Conservation (phyloP, 257 asterid species). For the Echites panduratus region DNA sequence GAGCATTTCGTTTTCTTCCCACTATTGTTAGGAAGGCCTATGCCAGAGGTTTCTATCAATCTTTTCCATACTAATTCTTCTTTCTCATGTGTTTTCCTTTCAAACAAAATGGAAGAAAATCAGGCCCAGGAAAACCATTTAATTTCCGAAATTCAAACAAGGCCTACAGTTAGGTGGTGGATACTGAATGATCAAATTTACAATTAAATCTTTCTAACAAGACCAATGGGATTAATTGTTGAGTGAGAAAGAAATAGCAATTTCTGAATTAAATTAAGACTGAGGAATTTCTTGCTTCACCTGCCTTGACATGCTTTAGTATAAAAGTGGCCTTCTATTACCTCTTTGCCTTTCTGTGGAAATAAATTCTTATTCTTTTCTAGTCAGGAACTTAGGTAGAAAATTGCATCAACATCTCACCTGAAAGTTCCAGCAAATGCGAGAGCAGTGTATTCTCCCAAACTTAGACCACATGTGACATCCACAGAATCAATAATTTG, state of each 20-base stretch:
- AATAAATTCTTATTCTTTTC: neutral
- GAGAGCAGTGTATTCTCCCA: constrained; percentile 98
- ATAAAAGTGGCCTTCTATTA: neutral
- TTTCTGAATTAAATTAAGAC: no score
- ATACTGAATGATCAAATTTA: neutral
- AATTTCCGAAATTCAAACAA: neutral
- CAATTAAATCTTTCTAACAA: neutral
- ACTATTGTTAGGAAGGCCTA: neutral
- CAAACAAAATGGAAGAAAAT: neutral
- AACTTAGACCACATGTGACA: constrained; percentile 92
- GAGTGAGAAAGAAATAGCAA: no score
- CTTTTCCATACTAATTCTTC: neutral
- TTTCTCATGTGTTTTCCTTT: neutral
- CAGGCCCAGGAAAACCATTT: neutral
- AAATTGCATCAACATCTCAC: constrained; percentile 31
- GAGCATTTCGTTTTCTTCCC: neutral
- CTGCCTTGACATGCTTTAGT: neutral
- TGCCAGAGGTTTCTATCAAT: neutral
- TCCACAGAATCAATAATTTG: constrained; percentile 84
- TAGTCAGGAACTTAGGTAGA: neutral
- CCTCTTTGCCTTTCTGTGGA: neutral
- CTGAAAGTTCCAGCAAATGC: constrained; percentile 98
- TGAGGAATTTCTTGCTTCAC: no score
- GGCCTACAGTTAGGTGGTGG: neutral
- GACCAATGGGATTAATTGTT: no score